Evolutionary conservation across 1,139 yeast species (phyloP), one percentile per base, ranked within the genome.

Genomic region (Ogataea hybrid): DNA sequence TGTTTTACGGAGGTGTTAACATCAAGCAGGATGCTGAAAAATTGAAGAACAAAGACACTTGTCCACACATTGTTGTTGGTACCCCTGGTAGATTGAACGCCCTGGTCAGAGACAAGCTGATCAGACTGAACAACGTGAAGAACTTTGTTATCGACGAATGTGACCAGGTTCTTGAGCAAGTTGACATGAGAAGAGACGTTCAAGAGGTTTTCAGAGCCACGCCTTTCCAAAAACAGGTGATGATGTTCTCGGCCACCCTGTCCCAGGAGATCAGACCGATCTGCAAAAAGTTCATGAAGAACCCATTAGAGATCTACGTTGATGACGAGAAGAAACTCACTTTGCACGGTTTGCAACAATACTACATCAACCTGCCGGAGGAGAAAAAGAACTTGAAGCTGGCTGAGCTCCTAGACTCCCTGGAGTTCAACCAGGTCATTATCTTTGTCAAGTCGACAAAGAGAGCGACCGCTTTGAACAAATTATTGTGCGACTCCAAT

Each of bases 71-170:
- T 60, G 87, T 92, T 51, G 98, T 92, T 52, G 97, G 96, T 46
- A 92, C 98, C 32, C 98, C 98, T 50, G 98, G 98, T 69, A 88
- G 98, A 75, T 77, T 92, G 68, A 88, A 84, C 62, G 97, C 96
- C 48, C 77, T 92, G 50, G 95, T 92, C 33, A 82, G 94, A 63
- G 97, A 92, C 62, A 90, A 90, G 72, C 77, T 82, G 50, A 77
- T 92, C 52, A 84, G 96, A 61, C 78, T 92, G 58, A 82, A 82
- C 69, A 86, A 87, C 65, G 87, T 92, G 63, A 92, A 90, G 76
- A 86, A 92, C 52, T 92, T 92, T 62, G 97, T 92, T 49, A 83
- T 92, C 62, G 98, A 92, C 67, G 98, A 92, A 74, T 92, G 97
- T 81, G 98, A 92, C 75, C 89, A 89, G 73, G 97, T 92, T 47